These are phyloP conservation scores for Ustilago cynodontis DNA, from an alignment of 1,284 basidiomycete species.

Conservation along the genomic window DNA sequence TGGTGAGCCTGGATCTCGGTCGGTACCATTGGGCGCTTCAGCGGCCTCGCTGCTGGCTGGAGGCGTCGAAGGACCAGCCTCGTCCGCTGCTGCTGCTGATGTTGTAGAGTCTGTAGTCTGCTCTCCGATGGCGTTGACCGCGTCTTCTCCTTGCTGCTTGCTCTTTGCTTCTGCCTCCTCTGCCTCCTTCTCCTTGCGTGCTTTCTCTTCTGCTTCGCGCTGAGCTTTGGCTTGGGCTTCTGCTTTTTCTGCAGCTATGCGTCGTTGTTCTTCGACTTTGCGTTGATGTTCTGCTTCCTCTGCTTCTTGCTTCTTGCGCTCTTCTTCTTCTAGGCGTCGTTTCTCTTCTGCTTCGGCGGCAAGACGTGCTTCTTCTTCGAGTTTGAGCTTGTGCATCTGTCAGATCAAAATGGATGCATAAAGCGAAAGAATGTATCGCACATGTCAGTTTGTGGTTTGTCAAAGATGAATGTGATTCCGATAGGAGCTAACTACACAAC, in stretches of 20 bases:
- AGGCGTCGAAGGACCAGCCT: not conserved
- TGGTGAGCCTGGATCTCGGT: slow-evolving; percentile 44
- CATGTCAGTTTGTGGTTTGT: slow-evolving; percentile 10
- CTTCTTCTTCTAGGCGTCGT: slow-evolving; percentile 35
- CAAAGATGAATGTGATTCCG: not conserved
- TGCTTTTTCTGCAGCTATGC: slow-evolving; percentile 37
- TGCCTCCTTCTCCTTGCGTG: slow-evolving; percentile 19
- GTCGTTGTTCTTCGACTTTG: slow-evolving; percentile 20
- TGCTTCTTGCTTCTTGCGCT: slow-evolving; percentile 37
- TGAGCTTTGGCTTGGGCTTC: slow-evolving; percentile 23
- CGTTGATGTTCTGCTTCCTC: slow-evolving; percentile 41
- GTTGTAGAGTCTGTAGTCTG: not conserved
- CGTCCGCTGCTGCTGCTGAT: not conserved
- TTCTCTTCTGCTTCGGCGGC: slow-evolving; percentile 40
- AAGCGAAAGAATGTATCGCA: not conserved
- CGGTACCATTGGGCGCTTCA: slow-evolving; percentile 17
- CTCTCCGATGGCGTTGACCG: not conserved
- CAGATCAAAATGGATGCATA: not conserved
- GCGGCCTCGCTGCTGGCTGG: slow-evolving; percentile 16
- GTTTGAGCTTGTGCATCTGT: slow-evolving; percentile 28
- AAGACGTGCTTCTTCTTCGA: slow-evolving; percentile 37
- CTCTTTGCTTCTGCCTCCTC: slow-evolving; percentile 23
- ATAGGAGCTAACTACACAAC: slow-evolving; percentile 1
- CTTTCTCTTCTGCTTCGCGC: slow-evolving; percentile 14
- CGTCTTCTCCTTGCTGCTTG: slow-evolving; percentile 19